phyloP scores from a whole-genome alignment of 371 early-diverging fungal species.

The Mortierella sp. region DNA sequence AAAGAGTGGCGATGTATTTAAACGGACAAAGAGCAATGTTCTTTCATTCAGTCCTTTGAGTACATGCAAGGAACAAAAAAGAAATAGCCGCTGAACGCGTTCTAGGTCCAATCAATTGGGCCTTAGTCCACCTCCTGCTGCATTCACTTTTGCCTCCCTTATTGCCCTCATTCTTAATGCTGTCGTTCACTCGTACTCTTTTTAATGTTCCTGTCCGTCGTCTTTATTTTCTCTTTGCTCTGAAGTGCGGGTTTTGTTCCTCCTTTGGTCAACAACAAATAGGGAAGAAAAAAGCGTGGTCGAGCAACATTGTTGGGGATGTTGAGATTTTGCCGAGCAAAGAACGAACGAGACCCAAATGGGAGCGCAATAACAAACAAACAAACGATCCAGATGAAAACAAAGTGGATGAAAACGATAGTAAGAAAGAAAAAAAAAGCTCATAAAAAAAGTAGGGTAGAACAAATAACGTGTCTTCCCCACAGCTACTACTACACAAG shows the following conservation, averaged over 20 bases:
- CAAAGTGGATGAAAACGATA: neutral
- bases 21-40: neutral
- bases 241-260: neutral
- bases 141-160: neutral
- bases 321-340: neutral
- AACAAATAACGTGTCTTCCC: conserved; percentile 9
- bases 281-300: no score
- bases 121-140: no score
- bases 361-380: neutral
- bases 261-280: neutral
- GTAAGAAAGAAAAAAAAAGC: conserved; percentile 3
- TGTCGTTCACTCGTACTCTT: neutral
- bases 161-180: neutral
- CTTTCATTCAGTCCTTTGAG: neutral
- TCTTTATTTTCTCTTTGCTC: conserved; percentile 15
- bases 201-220: neutral
- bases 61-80: neutral
- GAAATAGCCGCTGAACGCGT: neutral
- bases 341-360: conserved; percentile 15
- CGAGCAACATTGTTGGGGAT: neutral
- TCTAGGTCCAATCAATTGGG: neutral
- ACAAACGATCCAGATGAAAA: neutral
- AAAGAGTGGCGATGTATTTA: neutral
- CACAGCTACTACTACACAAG: conserved; percentile 1
- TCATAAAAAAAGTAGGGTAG: conserved; percentile 8